These are phyloP conservation scores for Candida albicans DNA, from an alignment of 1,139 yeast species.

Conservation along the genomic window DNA sequence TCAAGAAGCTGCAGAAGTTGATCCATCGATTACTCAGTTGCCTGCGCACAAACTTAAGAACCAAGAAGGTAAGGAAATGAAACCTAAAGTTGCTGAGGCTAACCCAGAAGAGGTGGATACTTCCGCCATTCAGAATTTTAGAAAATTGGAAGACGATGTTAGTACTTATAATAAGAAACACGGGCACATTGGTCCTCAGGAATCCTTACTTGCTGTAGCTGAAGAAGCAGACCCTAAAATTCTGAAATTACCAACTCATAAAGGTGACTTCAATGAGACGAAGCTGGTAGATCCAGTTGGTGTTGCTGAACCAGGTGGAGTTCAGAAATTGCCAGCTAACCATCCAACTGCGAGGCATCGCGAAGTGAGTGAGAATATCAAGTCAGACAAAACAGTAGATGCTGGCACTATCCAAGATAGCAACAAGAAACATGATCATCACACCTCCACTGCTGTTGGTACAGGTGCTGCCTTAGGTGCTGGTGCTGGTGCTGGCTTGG, in stretches of 20 bases:
- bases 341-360: slow-evolving; percentile 9
- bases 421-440: not conserved
- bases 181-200: slow-evolving; percentile 20
- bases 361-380: slow-evolving; percentile 7
- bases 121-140: slow-evolving; percentile 7
- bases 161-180: slow-evolving; percentile 29
- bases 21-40: slow-evolving; percentile 22
- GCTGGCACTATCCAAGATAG: not conserved
- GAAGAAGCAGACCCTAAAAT: slow-evolving; percentile 24
- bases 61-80: slow-evolving; percentile 6
- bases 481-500: slow-evolving; percentile 7
- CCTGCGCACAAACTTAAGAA: slow-evolving; percentile 17
- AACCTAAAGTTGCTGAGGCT: slow-evolving; percentile 2
- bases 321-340: slow-evolving; percentile 11
- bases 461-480: slow-evolving; percentile 3
- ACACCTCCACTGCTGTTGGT: not conserved
- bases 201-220: slow-evolving; percentile 31
- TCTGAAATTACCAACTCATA: slow-evolving; percentile 19
- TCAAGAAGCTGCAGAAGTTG: slow-evolving; percentile 28
- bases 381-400: slow-evolving; percentile 1
- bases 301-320: slow-evolving; percentile 9
- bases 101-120: slow-evolving; percentile 10
- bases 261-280: slow-evolving; percentile 11
- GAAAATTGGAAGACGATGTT: slow-evolving; percentile 24
- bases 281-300: slow-evolving; percentile 8